Conservation (phyloP, 2,329 filamentous ascomycete species). For the Myriosclerotinia scirpicola region DNA sequence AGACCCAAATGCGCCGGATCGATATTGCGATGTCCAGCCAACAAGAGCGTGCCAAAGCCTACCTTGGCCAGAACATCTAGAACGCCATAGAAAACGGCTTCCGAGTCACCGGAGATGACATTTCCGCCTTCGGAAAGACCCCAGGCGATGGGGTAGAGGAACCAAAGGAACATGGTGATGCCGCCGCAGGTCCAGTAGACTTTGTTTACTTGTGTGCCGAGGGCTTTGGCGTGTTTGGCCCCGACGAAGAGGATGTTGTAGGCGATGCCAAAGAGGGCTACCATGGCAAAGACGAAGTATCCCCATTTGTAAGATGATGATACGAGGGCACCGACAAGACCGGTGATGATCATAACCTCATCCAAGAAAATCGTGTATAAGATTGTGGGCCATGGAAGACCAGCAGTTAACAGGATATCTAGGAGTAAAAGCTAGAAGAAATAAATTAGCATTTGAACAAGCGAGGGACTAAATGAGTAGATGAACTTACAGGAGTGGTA, state of each 20-base stretch:
- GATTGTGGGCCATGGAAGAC: slow-evolving; percentile 64
- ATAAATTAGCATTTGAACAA: not conserved
- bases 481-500: slow-evolving; percentile 53
- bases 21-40: slow-evolving; percentile 62
- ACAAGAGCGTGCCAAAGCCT: slow-evolving; percentile 58
- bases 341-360: slow-evolving; percentile 66
- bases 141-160: slow-evolving; percentile 65
- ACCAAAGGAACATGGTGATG: slow-evolving; percentile 61
- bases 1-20: slow-evolving; percentile 40
- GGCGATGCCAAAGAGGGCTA: slow-evolving; percentile 58
- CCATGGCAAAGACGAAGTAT: slow-evolving; percentile 58
- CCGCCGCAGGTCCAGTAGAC: slow-evolving; percentile 57
- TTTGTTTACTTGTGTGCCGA: slow-evolving; percentile 54
- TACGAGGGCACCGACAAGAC: slow-evolving; percentile 65
- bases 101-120: slow-evolving; percentile 63
- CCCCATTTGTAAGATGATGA: slow-evolving; percentile 66
- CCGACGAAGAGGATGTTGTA: slow-evolving; percentile 59
- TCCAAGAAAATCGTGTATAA: slow-evolving; percentile 62
- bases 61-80: slow-evolving; percentile 66
- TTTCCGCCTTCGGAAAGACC: slow-evolving; percentile 64
- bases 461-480: not conserved
- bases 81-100: slow-evolving; percentile 66
- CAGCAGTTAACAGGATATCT: slow-evolving; percentile 62
- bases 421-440: slow-evolving; percentile 52
- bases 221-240: slow-evolving; percentile 53